Percentiles rank a stretch among this genome's conserved stretches.
Evolutionary conservation across 345 rosid species (phyloP).

Genomic region (Rhodamnia argentea): DNA sequence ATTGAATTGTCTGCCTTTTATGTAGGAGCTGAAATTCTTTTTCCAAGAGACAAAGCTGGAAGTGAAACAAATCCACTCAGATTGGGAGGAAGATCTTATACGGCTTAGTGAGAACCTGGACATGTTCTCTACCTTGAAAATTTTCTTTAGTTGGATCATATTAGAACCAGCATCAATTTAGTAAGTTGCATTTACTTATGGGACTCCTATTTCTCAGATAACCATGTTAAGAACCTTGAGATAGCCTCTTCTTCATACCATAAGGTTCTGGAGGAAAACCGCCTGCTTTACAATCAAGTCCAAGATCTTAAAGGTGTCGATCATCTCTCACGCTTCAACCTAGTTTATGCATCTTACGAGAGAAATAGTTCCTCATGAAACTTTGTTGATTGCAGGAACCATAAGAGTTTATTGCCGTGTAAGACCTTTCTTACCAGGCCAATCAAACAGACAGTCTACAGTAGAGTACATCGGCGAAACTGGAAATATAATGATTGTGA

Average conservation of each 20-base stretch:
- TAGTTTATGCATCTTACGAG: not conserved
- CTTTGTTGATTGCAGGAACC: slow-evolving; percentile 40
- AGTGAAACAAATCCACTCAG: slow-evolving; percentile 50
- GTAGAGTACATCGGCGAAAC: slow-evolving; percentile 93
- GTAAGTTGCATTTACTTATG: not conserved
- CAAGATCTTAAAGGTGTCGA: slow-evolving; percentile 87
- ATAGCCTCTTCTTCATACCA: slow-evolving; percentile 73
- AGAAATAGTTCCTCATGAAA: not conserved
- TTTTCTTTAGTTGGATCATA: not conserved
- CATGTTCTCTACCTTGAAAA: not conserved
- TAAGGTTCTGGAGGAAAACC: slow-evolving; percentile 80
- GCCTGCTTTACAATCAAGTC: slow-evolving; percentile 91
- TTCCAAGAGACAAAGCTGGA: slow-evolving; percentile 41
- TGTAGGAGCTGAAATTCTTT: slow-evolving; percentile 51
- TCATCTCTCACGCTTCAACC: not conserved
- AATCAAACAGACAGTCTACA: slow-evolving; percentile 48
- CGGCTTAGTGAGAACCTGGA: slow-evolving; percentile 40
- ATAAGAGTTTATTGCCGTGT: slow-evolving; percentile 92
- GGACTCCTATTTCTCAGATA: slow-evolving; percentile 23
- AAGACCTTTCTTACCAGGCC: slow-evolving; percentile 70
- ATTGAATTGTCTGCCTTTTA: not conserved
- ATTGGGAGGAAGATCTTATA: slow-evolving; percentile 54
- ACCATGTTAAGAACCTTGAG: slow-evolving; percentile 66
- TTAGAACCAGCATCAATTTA: not conserved
- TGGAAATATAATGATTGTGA: slow-evolving; percentile 83